Conservation (phyloP, 1,284 basidiomycete species). For the Malassezia arunalokei region DNA sequence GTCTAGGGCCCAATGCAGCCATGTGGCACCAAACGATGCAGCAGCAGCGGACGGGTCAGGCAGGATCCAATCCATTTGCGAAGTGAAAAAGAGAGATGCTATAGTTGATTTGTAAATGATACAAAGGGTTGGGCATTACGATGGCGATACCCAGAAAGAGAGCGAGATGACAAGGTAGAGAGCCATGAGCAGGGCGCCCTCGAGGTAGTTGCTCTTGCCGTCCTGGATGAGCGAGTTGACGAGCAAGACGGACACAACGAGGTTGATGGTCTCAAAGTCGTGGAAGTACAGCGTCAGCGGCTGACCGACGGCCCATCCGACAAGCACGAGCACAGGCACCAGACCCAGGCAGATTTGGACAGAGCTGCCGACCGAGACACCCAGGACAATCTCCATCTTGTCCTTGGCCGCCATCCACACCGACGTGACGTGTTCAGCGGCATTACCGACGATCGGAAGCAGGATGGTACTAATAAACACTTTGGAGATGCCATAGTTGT, state of each 20-base stretch:
- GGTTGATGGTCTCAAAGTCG: conserved; percentile 39
- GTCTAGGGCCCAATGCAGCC: conserved; percentile 30
- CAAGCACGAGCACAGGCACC: conserved; percentile 43
- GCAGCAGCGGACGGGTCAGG: conserved; percentile 19
- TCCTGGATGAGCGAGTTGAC: conserved; percentile 45
- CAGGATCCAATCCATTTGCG: conserved; percentile 10
- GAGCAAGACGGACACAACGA: conserved; percentile 43
- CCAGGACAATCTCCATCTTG: conserved; percentile 52
- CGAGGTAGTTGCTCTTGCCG: conserved; percentile 42
- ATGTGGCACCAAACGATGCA: conserved; percentile 21
- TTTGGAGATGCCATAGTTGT: conserved; percentile 41
- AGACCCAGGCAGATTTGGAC: conserved; percentile 46
- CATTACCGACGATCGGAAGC: conserved; percentile 68
- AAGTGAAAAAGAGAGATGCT: not conserved
- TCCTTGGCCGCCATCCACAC: conserved; percentile 40
- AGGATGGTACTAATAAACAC: conserved; percentile 53
- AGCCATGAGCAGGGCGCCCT: conserved; percentile 47
- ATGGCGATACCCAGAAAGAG: conserved; percentile 33
- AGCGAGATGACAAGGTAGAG: conserved; percentile 36
- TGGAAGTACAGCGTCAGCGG: conserved; percentile 46
- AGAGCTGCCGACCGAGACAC: conserved; percentile 74
- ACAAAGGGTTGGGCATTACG: not conserved
- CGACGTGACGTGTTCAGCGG: conserved; percentile 45
- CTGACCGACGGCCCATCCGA: conserved; percentile 46
- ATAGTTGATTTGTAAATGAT: not conserved